Percentiles rank a stretch among this genome's conserved stretches.
Evolutionary conservation across 306 rosid species (phyloP).

Genomic region (Sicyos edulis): DNA sequence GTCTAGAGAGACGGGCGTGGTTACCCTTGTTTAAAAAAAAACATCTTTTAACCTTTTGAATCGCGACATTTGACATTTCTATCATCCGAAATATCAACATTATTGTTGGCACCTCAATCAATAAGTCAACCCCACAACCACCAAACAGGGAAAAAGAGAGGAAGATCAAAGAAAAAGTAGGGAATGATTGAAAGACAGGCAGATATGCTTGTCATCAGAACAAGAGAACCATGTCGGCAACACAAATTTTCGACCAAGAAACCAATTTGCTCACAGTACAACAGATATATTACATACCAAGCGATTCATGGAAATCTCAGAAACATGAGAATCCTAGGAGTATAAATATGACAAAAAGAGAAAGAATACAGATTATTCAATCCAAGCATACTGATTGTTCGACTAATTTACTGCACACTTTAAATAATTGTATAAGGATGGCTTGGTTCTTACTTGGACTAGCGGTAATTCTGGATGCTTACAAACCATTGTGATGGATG

Average conservation of each 20-base stretch:
- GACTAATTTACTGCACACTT: slow-evolving; percentile 19
- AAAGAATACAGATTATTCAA: slow-evolving; percentile 15
- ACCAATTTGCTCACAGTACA: slow-evolving; percentile 12
- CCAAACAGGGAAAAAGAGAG: not conserved
- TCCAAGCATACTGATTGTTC: not conserved
- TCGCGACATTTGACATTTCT: not conserved
- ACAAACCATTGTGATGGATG: not conserved
- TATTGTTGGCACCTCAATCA: not conserved
- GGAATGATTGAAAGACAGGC: not conserved
- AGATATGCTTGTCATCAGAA: not conserved
- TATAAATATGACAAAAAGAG: slow-evolving; percentile 14
- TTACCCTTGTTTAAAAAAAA: too few species aligned
- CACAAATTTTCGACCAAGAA: slow-evolving; percentile 6
- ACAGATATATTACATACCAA: slow-evolving; percentile 17
- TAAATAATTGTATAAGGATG: slow-evolving; percentile 19
- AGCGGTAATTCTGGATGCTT: slow-evolving; percentile 2
- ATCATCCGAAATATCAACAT: not conserved
- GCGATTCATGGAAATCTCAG: slow-evolving; percentile 8
- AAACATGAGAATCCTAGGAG: slow-evolving; percentile 12
- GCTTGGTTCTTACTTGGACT: slow-evolving; percentile 16
- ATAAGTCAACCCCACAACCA: not conserved
- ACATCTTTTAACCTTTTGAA: too few species aligned
- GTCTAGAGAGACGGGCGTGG: too few species aligned
- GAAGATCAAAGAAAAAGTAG: not conserved
- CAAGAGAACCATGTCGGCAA: slow-evolving; percentile 13